Evolutionary conservation across 192 early-diverging fungal species (phyloP), one percentile per base, ranked within the genome.

Genomic region (Pilobolus umbonatus): DNA sequence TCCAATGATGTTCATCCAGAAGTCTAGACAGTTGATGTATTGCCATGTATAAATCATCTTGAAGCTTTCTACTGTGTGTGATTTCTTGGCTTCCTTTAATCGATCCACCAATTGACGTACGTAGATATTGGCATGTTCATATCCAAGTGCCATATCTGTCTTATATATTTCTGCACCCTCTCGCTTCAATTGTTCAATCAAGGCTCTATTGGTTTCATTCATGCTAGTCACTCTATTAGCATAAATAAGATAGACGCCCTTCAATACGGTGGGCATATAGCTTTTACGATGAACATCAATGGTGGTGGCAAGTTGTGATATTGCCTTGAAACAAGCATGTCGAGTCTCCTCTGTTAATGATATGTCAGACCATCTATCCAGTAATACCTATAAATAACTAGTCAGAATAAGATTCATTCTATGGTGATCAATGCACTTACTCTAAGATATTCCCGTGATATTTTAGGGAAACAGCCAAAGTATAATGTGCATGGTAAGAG

Each of bases 11-110:
- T 86, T 80, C 11, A 87, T 72, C 94, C 94, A 96, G 51, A 96
- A 85, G 58, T 87, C 81, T 51, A 98, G 72, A 62, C 86, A 89
- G 68, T 90, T 89, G 50, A 98, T 68, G 64, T 84, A 98, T 75
- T 95, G 93, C 96, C 96, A 98, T 74, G 90, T 92, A 79, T 95
- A 93, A 50, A 98, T 89, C 4, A 80, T 64, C 59, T 89, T 92
- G 80, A 88, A 91, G 5, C 87, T 84, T 62, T 95, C 74, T 55
- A 90, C 90, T 34, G 86, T 90, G 39, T 88, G 85, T 24, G 81
- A 77, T 59, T 86, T 80, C 59, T 91, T 88, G 15, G 94, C 91
- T 54, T 87, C 88, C 45, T 93, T 86, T 51, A 99, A 72, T 60
- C 88, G 85, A 59, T 88, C 89, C 1, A 92, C 93, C 40, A 97